These are phyloP conservation scores for Chlorella sp. DNA, from an alignment of 139 green algal species.

Conservation along the genomic window DNA sequence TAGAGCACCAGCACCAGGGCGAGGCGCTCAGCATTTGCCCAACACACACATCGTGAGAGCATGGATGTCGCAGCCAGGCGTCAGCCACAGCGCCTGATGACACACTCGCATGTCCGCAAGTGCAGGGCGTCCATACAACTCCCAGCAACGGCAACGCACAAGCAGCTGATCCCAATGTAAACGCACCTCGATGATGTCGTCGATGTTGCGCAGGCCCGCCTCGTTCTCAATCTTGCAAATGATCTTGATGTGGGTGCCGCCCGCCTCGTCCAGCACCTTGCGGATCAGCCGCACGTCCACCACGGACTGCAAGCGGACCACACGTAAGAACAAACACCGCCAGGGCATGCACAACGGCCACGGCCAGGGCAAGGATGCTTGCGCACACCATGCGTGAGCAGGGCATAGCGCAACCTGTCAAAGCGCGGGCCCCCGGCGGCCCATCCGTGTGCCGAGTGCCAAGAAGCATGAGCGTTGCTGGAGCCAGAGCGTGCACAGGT, in stretches of 20 bases:
- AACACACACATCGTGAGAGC: too few species aligned
- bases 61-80: too few species aligned
- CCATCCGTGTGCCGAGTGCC: neutral
- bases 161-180: too few species aligned
- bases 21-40: too few species aligned
- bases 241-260: conserved; percentile 54
- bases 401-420: neutral
- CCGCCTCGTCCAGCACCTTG: conserved; percentile 38
- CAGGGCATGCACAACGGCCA: neutral
- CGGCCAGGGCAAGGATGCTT: neutral
- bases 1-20: too few species aligned
- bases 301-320: conserved; percentile 28
- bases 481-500: too few species aligned
- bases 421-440: neutral
- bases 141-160: too few species aligned
- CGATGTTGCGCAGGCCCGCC: conserved; percentile 47
- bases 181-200: neutral
- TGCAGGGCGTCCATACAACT: too few species aligned
- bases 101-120: too few species aligned
- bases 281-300: conserved; percentile 46
- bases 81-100: too few species aligned
- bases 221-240: conserved; percentile 78
- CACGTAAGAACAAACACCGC: neutral
- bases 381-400: too few species aligned
- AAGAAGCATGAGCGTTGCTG: too few species aligned